Evolutionary conservation across 345 rosid genomes (phyloP).

Genomic region (Camelina laxa): DNA sequence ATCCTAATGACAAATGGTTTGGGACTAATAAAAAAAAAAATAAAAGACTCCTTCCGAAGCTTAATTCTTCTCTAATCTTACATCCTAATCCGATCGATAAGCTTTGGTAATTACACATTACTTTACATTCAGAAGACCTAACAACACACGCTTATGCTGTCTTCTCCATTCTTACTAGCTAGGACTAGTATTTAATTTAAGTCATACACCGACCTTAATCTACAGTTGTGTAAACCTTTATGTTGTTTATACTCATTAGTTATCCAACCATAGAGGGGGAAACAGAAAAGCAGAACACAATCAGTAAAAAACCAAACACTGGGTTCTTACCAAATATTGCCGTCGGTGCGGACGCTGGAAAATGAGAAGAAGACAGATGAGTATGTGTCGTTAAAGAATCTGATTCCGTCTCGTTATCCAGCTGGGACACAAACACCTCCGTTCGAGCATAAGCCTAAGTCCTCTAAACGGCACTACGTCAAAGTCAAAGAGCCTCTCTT

Average conservation of each 20-base stretch:
- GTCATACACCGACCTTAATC: background rate
- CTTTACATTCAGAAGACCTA: background rate
- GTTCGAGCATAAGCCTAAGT: slow-evolving; percentile 23
- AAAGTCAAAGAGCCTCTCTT: slow-evolving; percentile 36
- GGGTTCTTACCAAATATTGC: slow-evolving; percentile 34
- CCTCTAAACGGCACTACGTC: background rate
- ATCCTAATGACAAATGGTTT: background rate
- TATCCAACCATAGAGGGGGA: background rate
- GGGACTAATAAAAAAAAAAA: slow-evolving; percentile 1
- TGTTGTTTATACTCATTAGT: background rate
- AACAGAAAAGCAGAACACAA: background rate
- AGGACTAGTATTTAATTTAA: slow-evolving; percentile 7
- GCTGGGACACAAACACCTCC: slow-evolving; percentile 26
- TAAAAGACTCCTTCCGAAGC: slow-evolving; percentile 26
- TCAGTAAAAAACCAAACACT: slow-evolving; percentile 3
- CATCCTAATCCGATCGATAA: slow-evolving; percentile 4
- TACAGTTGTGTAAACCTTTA: slow-evolving; percentile 1
- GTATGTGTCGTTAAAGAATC: slow-evolving; percentile 24
- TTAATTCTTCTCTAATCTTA: background rate
- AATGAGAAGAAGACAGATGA: slow-evolving; percentile 5
- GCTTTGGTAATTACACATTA: slow-evolving; percentile 8
- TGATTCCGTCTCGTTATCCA: slow-evolving; percentile 25
- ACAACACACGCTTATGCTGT: slow-evolving; percentile 27
- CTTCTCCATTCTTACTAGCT: background rate
- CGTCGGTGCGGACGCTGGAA: slow-evolving; percentile 2